Percentiles rank a stretch among this genome's conserved stretches.
Conservation (phyloP, 176 grass and related monocot species). For the Miscanthus lutarioriparius region DNA sequence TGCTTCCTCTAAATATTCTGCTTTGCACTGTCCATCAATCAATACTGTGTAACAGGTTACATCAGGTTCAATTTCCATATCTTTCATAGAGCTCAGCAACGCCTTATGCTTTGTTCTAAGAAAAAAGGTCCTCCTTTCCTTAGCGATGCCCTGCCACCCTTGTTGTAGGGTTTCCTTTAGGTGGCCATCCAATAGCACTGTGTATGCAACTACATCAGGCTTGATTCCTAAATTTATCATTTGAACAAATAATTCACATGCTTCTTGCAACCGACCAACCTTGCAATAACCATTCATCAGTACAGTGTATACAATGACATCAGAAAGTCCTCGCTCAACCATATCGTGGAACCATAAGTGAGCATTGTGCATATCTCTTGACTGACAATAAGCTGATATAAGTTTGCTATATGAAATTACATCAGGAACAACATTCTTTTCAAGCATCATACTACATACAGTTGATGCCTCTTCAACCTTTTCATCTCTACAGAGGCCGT, state of each 20-base stretch:
- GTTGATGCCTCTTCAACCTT: slow-evolving; percentile 55
- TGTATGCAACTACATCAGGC: slow-evolving; percentile 62
- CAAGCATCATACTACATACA: slow-evolving; percentile 62
- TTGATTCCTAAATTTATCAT: slow-evolving; percentile 57
- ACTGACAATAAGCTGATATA: slow-evolving; percentile 60
- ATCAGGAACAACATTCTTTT: slow-evolving; percentile 59
- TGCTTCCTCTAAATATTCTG: slow-evolving; percentile 59
- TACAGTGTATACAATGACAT: slow-evolving; percentile 65
- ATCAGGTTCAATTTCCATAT: slow-evolving; percentile 53
- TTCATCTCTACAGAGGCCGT: slow-evolving; percentile 62
- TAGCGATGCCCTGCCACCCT: slow-evolving; percentile 39
- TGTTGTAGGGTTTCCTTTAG: slow-evolving; percentile 39
- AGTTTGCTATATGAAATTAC: slow-evolving; percentile 63
- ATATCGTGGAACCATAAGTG: slow-evolving; percentile 63
- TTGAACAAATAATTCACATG: slow-evolving; percentile 53
- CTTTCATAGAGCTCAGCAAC: slow-evolving; percentile 48
- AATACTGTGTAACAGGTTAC: slow-evolving; percentile 77
- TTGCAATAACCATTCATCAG: slow-evolving; percentile 80
- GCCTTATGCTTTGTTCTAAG: slow-evolving; percentile 39
- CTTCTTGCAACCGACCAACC: slow-evolving; percentile 47
- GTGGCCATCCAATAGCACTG: slow-evolving; percentile 42
- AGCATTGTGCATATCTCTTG: slow-evolving; percentile 54
- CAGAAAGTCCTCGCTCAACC: slow-evolving; percentile 49
- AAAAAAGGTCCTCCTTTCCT: slow-evolving; percentile 47
- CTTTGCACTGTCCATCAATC: slow-evolving; percentile 77